These are phyloP conservation scores for Crithidia mellificae DNA, from an alignment of 208 protist species.

Conservation along the genomic window DNA sequence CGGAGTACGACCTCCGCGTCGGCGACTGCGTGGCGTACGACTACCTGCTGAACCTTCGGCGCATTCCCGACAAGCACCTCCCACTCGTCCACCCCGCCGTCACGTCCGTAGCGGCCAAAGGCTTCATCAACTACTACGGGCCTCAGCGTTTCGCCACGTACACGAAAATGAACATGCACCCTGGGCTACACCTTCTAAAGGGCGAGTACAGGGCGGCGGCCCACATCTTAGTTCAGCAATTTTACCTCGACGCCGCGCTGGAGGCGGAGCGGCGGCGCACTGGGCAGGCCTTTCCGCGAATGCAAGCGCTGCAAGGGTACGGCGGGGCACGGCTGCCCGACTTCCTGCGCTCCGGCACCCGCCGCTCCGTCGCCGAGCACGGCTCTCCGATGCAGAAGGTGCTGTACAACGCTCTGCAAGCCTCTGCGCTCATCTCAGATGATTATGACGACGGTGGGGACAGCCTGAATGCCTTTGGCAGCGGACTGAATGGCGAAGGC, in stretches of 20 bases:
- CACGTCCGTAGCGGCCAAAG: conserved; percentile 58
- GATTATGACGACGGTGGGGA: conserved; percentile 26
- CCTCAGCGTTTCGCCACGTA: conserved; percentile 74
- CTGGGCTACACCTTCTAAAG: conserved; percentile 80
- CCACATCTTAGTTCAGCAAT: conserved; percentile 87
- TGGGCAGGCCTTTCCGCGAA: conserved; percentile 47
- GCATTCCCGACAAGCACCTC: conserved; percentile 63
- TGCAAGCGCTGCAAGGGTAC: conserved; percentile 42
- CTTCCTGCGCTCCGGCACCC: conserved; percentile 32
- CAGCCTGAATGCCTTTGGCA: background rate
- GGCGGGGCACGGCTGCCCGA: conserved; percentile 54
- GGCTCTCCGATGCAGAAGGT: conserved; percentile 78
- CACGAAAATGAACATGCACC: conserved; percentile 87
- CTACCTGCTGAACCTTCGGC: conserved; percentile 70
- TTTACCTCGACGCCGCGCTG: conserved; percentile 75
- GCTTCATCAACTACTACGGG: conserved; percentile 92
- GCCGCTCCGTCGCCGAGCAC: conserved; percentile 59
- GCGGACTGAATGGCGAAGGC: conserved; percentile 10
- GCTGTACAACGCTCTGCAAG: conserved; percentile 82
- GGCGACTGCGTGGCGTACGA: conserved; percentile 74
- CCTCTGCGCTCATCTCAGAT: conserved; percentile 46
- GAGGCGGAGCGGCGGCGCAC: conserved; percentile 60
- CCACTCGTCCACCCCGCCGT: conserved; percentile 69
- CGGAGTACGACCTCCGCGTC: conserved; percentile 52
- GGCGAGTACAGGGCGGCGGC: conserved; percentile 82